Evolutionary conservation across 202 grass and related monocot genomes (phyloP).

Genomic region (Elaeis oleifera): DNA sequence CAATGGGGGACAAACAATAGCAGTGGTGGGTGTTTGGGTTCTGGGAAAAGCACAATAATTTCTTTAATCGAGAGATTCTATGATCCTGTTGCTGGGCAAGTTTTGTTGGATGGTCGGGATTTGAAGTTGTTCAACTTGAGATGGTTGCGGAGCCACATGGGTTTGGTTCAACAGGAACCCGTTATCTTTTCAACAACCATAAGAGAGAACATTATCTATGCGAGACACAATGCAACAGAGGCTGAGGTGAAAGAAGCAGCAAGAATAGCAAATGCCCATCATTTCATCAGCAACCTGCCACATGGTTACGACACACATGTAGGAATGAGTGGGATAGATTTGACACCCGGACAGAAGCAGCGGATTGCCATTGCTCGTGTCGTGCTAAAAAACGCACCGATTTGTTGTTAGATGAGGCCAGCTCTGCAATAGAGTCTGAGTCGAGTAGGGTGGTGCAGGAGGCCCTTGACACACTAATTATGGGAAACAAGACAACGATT

Average conservation of each 20-base stretch:
- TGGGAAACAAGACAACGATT: slow-evolving; percentile 99
- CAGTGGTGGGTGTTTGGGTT: slow-evolving; percentile 94
- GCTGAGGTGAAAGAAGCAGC: slow-evolving; percentile 93
- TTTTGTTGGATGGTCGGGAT: slow-evolving; percentile 93
- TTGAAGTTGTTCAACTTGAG: slow-evolving; percentile 85
- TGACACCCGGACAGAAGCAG: slow-evolving; percentile 90
- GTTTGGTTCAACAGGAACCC: slow-evolving; percentile 89
- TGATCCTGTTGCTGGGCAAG: slow-evolving; percentile 78
- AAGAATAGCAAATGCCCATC: slow-evolving; percentile 90
- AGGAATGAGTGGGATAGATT: slow-evolving; percentile 91
- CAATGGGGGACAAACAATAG: slow-evolving; percentile 80
- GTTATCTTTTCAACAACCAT: slow-evolving; percentile 97
- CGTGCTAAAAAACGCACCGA: slow-evolving; percentile 89
- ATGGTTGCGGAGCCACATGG: slow-evolving; percentile 98
- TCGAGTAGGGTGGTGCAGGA: slow-evolving; percentile 93
- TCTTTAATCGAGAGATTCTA: slow-evolving; percentile 97
- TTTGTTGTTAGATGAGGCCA: slow-evolving; percentile 95
- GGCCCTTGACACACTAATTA: slow-evolving; percentile 85
- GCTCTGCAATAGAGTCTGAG: slow-evolving; percentile 86
- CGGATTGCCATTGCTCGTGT: slow-evolving; percentile 92
- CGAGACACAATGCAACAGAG: slow-evolving; percentile 88
- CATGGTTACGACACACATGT: slow-evolving; percentile 97
- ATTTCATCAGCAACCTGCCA: slow-evolving; percentile 96
- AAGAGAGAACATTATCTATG: slow-evolving; percentile 98
- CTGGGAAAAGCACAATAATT: slow-evolving; percentile 94